phyloP scores from a whole-genome alignment of 140 eudicot genomes.

The Artemisia princeps region DNA sequence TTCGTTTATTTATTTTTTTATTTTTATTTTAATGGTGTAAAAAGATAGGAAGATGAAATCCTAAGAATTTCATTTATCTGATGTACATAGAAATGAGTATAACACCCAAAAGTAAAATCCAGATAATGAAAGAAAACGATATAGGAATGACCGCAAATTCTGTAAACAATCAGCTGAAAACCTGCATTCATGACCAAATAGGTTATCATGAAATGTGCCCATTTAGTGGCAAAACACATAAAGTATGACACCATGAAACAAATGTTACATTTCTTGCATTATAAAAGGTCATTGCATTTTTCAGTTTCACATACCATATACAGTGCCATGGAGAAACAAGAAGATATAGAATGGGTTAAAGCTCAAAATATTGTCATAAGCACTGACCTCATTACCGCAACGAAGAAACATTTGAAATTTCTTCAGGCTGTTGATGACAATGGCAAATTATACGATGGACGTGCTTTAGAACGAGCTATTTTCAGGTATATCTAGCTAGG shows the following conservation, averaged over 20 bases:
- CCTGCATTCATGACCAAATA: constrained; percentile 1
- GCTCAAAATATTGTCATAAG: constrained; percentile 53
- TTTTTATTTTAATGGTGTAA: no score
- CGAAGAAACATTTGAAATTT: constrained; percentile 48
- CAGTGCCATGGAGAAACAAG: constrained; percentile 31
- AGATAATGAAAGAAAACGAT: no score
- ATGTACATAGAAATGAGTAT: no score
- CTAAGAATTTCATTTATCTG: no score
- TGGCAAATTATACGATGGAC: constrained; percentile 49
- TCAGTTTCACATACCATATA: background rate
- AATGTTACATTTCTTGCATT: constrained; percentile 15
- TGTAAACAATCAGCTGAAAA: constrained; percentile 4
- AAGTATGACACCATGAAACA: constrained; percentile 13
- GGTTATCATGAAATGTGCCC: constrained; percentile 13
- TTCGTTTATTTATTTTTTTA: no score
- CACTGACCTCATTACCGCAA: constrained; percentile 46
- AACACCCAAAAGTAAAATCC: no score
- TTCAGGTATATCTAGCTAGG: constrained; percentile 34
- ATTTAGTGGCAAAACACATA: constrained; percentile 11
- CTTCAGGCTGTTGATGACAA: constrained; percentile 49
- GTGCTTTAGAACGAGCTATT: constrained; percentile 44
- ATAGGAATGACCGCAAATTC: background rate
- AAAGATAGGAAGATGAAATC: no score
- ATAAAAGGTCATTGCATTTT: constrained; percentile 18
- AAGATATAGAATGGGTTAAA: constrained; percentile 50